Conservation (phyloP, 306 rosid species). For the Cicer bijugum region DNA sequence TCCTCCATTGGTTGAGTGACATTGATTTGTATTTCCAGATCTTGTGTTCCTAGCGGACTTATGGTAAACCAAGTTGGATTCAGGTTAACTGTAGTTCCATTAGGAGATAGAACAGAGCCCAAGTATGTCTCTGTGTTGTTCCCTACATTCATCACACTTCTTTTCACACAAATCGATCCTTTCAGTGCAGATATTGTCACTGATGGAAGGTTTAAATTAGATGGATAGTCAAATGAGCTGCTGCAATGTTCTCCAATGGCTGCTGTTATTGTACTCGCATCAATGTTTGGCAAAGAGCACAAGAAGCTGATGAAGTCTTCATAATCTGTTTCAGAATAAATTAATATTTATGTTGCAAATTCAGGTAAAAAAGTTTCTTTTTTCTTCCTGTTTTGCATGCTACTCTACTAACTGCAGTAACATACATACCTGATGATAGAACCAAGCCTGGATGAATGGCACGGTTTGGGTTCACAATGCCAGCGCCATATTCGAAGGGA, state of each 20-base stretch:
- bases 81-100: slow-evolving; percentile 62
- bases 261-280: slow-evolving; percentile 44
- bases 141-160: slow-evolving; percentile 71
- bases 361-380: background rate
- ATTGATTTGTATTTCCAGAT: slow-evolving; percentile 58
- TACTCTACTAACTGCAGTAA: slow-evolving; percentile 7
- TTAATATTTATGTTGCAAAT: background rate
- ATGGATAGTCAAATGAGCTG: slow-evolving; percentile 60
- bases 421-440: slow-evolving; percentile 60
- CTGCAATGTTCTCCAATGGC: slow-evolving; percentile 67
- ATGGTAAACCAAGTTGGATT: slow-evolving; percentile 69
- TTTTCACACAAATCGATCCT: slow-evolving; percentile 51
- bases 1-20: slow-evolving; percentile 54
- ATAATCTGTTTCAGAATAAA: slow-evolving; percentile 53
- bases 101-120: slow-evolving; percentile 68
- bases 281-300: slow-evolving; percentile 74
- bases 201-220: slow-evolving; percentile 81
- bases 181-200: slow-evolving; percentile 65
- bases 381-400: slow-evolving; percentile 3
- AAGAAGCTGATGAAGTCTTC: slow-evolving; percentile 74
- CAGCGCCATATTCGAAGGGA: slow-evolving; percentile 80
- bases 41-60: slow-evolving; percentile 61
- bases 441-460: slow-evolving; percentile 82
- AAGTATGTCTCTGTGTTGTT: slow-evolving; percentile 67
- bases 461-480: slow-evolving; percentile 62